These are phyloP conservation scores for Backusella psychrophila DNA, from an alignment of 192 early-diverging fungal genomes.

Conservation along the genomic window DNA sequence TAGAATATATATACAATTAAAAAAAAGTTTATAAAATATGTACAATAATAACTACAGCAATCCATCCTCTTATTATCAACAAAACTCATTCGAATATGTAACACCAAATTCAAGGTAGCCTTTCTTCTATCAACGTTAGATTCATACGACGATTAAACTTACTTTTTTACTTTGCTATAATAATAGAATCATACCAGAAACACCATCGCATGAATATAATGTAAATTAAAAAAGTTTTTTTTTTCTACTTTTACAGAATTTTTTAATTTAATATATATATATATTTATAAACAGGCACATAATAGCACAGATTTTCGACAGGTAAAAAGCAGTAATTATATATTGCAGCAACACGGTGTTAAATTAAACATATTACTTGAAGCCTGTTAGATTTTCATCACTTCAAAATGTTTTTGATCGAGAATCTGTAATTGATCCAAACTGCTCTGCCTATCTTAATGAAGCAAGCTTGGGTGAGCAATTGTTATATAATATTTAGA, in stretches of 20 bases:
- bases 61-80: background rate
- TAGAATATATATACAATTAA: background rate
- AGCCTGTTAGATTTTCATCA: slow-evolving; percentile 11
- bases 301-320: slow-evolving; percentile 4
- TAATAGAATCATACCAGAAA: slow-evolving; percentile 9
- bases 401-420: background rate
- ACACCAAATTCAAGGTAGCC: slow-evolving; percentile 30
- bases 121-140: background rate
- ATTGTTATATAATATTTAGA: background rate
- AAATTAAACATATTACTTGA: background rate
- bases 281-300: background rate
- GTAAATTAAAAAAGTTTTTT: background rate
- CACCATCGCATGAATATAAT: background rate
- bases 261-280: background rate
- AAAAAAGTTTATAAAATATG: background rate
- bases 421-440: slow-evolving; percentile 15
- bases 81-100: slow-evolving; percentile 7
- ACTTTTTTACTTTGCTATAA: background rate
- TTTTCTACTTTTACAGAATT: background rate
- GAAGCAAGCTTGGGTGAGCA: slow-evolving; percentile 12
- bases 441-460: background rate
- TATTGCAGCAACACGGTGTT: background rate
- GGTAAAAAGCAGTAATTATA: background rate
- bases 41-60: background rate
- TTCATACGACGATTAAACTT: background rate